Evolutionary conservation across 2,329 filamentous ascomycete genomes (phyloP), one percentile per base, ranked within the genome.

Genomic region (Aspergillus intermedius): DNA sequence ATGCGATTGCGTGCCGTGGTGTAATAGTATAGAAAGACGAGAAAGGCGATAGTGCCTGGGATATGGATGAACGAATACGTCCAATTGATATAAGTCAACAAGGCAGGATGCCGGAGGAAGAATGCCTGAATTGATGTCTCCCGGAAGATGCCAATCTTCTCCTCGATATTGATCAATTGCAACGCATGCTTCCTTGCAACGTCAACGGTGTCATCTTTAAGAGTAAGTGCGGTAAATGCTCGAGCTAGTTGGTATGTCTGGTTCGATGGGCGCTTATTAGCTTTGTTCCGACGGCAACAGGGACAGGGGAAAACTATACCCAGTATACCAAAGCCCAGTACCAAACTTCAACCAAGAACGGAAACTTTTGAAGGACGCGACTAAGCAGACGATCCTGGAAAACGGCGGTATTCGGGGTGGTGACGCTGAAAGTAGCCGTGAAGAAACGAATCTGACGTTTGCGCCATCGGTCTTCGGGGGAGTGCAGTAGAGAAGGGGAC

Each of bases 11-110:
- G 76, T 6, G 81, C 83, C 21, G 82, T 86, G 42, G 83, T 87
- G 62, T 84, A 78, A 69, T 85, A 86, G 70, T 81, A 88, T 4
- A 88, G 75, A 61, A 80, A 77, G 34, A 81, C 75, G 21, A 82
- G 73, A 60, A 87, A 89, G 41, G 84, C 75, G 55, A 88, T 88
- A 5, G 84, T 88, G 12, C 84, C 85, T 0, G 85, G 86, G 49
- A 88, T 88, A 65, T 88, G 86, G 59, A 89, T 87, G 67, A 87
- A 88, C 5, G 84, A 87, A 68, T 88, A 88, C 23, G 80, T 76
- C 60, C 84, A 78, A 67, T 88, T 88, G 57, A 83, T 86, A 79
- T 79, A 87, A 55, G 74, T 78, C 73, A 89, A 78, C 39, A 84
- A 58, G 23, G 71, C 61, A 1, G 81, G 77, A 45, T 77, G 76